These are phyloP conservation scores for Entomortierella parvispora DNA, from an alignment of 192 early-diverging fungal genomes.

Conservation along the genomic window DNA sequence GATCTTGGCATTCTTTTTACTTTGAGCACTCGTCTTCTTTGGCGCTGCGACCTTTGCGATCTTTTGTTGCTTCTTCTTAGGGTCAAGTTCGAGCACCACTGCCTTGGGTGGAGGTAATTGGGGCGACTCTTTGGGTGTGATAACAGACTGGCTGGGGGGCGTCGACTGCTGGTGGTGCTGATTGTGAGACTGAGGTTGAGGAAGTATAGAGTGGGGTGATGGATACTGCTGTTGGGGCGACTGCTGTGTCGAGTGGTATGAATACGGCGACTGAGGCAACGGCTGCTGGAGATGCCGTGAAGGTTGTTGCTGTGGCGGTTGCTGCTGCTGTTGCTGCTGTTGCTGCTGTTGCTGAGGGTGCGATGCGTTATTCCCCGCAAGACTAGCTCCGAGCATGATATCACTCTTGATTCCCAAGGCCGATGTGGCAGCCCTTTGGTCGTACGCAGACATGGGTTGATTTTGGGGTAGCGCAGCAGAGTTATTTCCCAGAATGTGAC, in stretches of 20 bases:
- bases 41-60: constrained; percentile 31
- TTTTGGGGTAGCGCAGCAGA: constrained; percentile 39
- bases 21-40: constrained; percentile 27
- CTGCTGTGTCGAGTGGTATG: constrained; percentile 41
- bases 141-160: constrained; percentile 36
- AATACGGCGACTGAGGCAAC: constrained; percentile 42
- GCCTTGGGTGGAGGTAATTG: constrained; percentile 40
- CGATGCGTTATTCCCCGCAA: background rate
- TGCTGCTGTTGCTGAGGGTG: background rate
- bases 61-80: constrained; percentile 44
- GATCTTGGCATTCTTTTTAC: constrained; percentile 32
- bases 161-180: constrained; percentile 46
- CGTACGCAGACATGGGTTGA: constrained; percentile 34
- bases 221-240: constrained; percentile 49
- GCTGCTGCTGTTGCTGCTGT: constrained; percentile 6
- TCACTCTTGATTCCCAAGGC: constrained; percentile 36
- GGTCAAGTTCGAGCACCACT: constrained; percentile 26
- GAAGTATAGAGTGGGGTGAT: constrained; percentile 43
- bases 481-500: constrained; percentile 30
- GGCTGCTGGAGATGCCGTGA: constrained; percentile 32
- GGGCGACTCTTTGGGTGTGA: constrained; percentile 48
- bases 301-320: constrained; percentile 20
- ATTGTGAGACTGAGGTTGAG: constrained; percentile 36
- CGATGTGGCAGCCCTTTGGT: constrained; percentile 32
- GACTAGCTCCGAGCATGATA: constrained; percentile 29